Percentiles rank a stretch among this genome's conserved stretches.
Evolutionary conservation across 768 basidiomycete species (phyloP).

Genomic region (Russula virescens): DNA sequence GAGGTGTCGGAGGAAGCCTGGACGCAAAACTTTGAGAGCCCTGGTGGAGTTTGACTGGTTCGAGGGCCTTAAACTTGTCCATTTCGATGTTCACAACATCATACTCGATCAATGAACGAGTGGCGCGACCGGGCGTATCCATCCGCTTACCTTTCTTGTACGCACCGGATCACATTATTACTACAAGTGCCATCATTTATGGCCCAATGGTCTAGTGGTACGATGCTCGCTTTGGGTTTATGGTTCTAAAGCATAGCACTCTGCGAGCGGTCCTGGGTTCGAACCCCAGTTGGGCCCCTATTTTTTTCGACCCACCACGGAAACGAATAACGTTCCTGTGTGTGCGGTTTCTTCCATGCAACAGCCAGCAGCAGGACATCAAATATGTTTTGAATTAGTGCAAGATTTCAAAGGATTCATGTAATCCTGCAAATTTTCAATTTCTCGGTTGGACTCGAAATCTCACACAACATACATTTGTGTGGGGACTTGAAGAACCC

Average conservation of each 20-base stretch:
- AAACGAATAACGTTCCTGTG: too few relatives aligned
- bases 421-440: too few relatives aligned
- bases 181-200: conserved; percentile 6
- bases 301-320: not conserved
- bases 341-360: too few relatives aligned
- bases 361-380: too few relatives aligned
- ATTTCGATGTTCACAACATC: conserved; percentile 38
- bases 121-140: not conserved
- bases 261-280: conserved; percentile 48
- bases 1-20: conserved; percentile 24
- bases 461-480: too few relatives aligned
- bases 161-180: conserved; percentile 3
- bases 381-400: too few relatives aligned
- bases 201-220: conserved; percentile 45
- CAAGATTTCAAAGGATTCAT: too few relatives aligned
- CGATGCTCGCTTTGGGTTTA: conserved; percentile 47
- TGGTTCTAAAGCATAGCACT: conserved; percentile 13
- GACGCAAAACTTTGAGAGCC: conserved; percentile 21
- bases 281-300: conserved; percentile 42
- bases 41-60: conserved; percentile 46
- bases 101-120: not conserved
- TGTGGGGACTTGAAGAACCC: too few relatives aligned
- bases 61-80: conserved; percentile 85
- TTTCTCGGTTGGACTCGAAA: too few relatives aligned
- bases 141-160: conserved; percentile 5